Conservation (phyloP, 192 early-diverging fungal genomes). For the Jimgerdemannia flammicorona region DNA sequence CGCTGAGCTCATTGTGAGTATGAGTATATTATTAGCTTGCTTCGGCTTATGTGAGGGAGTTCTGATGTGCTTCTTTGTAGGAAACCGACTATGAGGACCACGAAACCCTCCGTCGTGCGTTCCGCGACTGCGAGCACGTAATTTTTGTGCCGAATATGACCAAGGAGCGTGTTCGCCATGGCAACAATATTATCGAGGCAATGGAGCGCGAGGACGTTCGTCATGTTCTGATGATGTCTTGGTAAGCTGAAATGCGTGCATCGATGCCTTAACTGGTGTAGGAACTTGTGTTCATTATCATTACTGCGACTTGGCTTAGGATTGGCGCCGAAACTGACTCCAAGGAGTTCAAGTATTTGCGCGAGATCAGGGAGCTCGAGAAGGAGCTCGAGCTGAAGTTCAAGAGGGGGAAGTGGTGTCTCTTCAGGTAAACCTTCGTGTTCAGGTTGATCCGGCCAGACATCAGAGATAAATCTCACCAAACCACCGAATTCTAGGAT, state of each 20-base stretch:
- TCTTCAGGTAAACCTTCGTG: background rate
- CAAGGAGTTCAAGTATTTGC: background rate
- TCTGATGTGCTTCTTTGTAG: background rate
- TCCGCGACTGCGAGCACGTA: background rate
- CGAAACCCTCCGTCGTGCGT: background rate
- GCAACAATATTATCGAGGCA: background rate
- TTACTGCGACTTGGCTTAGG: background rate
- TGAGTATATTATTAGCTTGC: too few relatives aligned
- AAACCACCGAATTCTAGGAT: background rate
- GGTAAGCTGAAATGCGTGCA: background rate
- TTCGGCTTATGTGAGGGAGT: background rate
- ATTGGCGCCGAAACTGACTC: background rate
- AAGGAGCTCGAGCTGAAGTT: background rate
- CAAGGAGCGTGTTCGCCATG: background rate
- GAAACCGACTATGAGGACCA: background rate
- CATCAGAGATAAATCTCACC: background rate
- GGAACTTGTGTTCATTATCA: background rate
- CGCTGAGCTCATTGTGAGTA: background rate
- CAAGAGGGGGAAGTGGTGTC: background rate
- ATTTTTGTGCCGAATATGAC: background rate
- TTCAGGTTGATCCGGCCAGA: background rate
- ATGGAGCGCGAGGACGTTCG: background rate
- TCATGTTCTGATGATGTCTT: background rate
- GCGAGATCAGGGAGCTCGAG: background rate
- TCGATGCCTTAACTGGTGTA: background rate